Percentiles rank a stretch among this genome's conserved stretches.
Evolutionary conservation across 2,329 filamentous ascomycete genomes (phyloP).

Genomic region (Thielaviopsis populi): DNA sequence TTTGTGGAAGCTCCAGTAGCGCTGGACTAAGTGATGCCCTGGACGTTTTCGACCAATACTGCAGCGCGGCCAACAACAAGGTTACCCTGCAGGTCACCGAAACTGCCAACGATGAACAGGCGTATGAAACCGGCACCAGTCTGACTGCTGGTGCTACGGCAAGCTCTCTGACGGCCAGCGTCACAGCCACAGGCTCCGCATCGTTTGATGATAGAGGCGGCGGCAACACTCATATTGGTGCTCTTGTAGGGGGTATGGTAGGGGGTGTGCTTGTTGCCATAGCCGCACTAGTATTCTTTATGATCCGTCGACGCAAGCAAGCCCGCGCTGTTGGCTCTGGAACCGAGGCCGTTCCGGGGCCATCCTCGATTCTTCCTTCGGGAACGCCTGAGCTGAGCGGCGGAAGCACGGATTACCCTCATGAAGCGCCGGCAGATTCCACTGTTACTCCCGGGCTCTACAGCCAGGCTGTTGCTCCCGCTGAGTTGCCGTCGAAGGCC

Average conservation of each 20-base stretch:
- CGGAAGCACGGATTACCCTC: background rate
- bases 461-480: constrained; percentile 28
- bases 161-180: constrained; percentile 7
- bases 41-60: constrained; percentile 33
- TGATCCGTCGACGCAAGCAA: constrained; percentile 7
- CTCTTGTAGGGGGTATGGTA: constrained; percentile 25
- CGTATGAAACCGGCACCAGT: background rate
- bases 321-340: background rate
- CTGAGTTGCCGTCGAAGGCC: background rate
- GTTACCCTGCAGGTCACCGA: constrained; percentile 28
- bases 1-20: constrained; percentile 30
- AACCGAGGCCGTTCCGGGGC: background rate
- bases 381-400: constrained; percentile 3
- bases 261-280: constrained; percentile 22
- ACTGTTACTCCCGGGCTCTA: background rate
- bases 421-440: background rate
- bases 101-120: constrained; percentile 21
- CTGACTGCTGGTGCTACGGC: constrained; percentile 14
- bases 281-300: constrained; percentile 23
- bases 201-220: constrained; percentile 7
- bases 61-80: constrained; percentile 32
- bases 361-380: constrained; percentile 5
- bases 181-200: constrained; percentile 5
- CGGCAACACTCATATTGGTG: constrained; percentile 20
- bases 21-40: constrained; percentile 34